Percentiles rank a stretch among this genome's conserved stretches.
phyloP scores from a whole-genome alignment of 148 eudicot genomes.

The Fagopyrum esculentum region DNA sequence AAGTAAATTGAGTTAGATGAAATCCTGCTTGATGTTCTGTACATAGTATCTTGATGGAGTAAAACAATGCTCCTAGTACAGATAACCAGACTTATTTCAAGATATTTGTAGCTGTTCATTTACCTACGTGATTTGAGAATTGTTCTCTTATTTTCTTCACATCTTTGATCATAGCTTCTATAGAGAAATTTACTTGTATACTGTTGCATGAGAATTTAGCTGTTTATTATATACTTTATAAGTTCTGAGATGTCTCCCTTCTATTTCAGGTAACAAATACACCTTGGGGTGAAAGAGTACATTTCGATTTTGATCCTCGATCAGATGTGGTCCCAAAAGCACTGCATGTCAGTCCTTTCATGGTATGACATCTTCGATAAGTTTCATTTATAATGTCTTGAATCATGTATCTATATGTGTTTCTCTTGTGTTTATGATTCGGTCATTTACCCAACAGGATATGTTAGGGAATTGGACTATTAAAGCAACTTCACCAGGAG shows the following conservation, averaged over 20 bases:
- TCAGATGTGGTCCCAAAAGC: constrained; percentile 72
- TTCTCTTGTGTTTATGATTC: neutral
- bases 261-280: constrained; percentile 77
- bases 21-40: neutral
- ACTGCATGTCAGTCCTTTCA: constrained; percentile 93
- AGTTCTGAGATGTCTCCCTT: neutral
- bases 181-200: neutral
- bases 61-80: neutral
- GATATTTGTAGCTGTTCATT: neutral
- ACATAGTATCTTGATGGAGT: neutral
- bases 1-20: neutral
- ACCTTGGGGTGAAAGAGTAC: constrained; percentile 94
- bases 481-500: constrained; percentile 56
- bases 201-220: neutral
- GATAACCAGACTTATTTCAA: neutral
- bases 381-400: neutral
- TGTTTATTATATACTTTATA: neutral
- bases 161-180: neutral
- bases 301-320: constrained; percentile 65
- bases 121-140: neutral
- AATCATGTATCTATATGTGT: neutral
- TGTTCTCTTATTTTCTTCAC: neutral
- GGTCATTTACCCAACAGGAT: constrained; percentile 36
- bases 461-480: constrained; percentile 88
- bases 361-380: constrained; percentile 44